Evolutionary conservation across 148 eudicot species (phyloP).

Genomic region (Hydrangea macrophylla): DNA sequence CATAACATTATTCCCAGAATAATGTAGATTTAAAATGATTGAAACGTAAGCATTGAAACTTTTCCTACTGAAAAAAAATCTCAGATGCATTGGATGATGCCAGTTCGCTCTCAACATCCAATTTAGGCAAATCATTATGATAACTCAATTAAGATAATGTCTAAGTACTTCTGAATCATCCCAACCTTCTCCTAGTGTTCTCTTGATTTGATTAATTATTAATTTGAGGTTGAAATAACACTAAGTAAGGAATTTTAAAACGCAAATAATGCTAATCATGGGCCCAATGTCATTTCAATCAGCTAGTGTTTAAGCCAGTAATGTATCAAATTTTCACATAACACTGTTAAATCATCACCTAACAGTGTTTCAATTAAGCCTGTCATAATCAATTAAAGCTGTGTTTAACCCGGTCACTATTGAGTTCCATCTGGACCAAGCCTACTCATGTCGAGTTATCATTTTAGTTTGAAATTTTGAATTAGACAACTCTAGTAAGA

Average conservation of each 20-base stretch:
- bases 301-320: neutral
- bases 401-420: neutral
- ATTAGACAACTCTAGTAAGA: neutral
- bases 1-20: too few species aligned
- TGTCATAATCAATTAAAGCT: neutral
- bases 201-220: neutral
- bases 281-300: neutral
- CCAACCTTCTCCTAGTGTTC: neutral
- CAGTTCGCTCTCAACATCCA: neutral
- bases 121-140: neutral
- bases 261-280: neutral
- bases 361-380: neutral
- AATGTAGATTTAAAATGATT: too few species aligned
- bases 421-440: neutral
- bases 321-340: neutral
- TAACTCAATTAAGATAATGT: constrained; percentile 4
- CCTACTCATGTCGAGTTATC: neutral
- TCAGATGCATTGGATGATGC: neutral
- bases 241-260: neutral
- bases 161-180: neutral
- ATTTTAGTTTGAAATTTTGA: neutral
- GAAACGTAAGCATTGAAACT: neutral
- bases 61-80: neutral
- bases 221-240: neutral
- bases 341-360: too few species aligned